A percentile compares a stretch with the other conserved stretches of the same genome.
These are phyloP conservation scores for Strobilomyces dryophilus DNA, from an alignment of 768 basidiomycete genomes.

Conservation along the genomic window DNA sequence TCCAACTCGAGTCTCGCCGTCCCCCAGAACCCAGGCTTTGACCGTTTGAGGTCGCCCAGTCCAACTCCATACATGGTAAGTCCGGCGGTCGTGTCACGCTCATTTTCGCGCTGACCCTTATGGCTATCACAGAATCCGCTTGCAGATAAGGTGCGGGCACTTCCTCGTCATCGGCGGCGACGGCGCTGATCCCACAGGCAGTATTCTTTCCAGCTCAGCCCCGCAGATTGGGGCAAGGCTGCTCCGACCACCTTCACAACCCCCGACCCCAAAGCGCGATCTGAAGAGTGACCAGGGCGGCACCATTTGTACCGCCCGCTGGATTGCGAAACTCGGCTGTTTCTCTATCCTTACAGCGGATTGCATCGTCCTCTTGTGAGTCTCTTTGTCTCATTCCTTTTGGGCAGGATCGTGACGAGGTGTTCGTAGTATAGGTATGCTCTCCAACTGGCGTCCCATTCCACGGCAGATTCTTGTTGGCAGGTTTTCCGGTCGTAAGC, in stretches of 20 bases:
- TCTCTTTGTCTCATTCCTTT: slow-evolving; percentile 8
- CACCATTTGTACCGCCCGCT: slow-evolving; percentile 55
- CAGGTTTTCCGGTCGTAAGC: slow-evolving; percentile 48
- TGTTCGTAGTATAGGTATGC: slow-evolving; percentile 16
- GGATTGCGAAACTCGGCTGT: slow-evolving; percentile 65
- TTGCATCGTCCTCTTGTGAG: slow-evolving; percentile 55
- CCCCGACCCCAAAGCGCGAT: slow-evolving; percentile 56
- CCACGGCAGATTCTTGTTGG: background rate
- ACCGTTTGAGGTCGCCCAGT: slow-evolving; percentile 23
- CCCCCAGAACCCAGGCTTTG: slow-evolving; percentile 12
- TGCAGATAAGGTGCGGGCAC: slow-evolving; percentile 20
- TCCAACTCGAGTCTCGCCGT: slow-evolving; percentile 20
- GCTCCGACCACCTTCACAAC: slow-evolving; percentile 56
- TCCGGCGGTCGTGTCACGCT: background rate
- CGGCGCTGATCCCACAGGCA: slow-evolving; percentile 8
- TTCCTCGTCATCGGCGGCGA: background rate
- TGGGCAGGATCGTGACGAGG: background rate
- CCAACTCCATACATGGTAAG: slow-evolving; percentile 28
- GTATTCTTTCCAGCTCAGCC: slow-evolving; percentile 39
- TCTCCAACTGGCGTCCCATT: background rate
- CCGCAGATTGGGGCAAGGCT: slow-evolving; percentile 47
- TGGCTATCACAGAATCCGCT: slow-evolving; percentile 25
- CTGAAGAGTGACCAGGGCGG: slow-evolving; percentile 53
- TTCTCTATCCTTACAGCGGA: slow-evolving; percentile 50
- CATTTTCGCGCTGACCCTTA: background rate